Evolutionary conservation across 2,329 filamentous ascomycete genomes (phyloP).

Genomic region (Colletotrichum sp.): DNA sequence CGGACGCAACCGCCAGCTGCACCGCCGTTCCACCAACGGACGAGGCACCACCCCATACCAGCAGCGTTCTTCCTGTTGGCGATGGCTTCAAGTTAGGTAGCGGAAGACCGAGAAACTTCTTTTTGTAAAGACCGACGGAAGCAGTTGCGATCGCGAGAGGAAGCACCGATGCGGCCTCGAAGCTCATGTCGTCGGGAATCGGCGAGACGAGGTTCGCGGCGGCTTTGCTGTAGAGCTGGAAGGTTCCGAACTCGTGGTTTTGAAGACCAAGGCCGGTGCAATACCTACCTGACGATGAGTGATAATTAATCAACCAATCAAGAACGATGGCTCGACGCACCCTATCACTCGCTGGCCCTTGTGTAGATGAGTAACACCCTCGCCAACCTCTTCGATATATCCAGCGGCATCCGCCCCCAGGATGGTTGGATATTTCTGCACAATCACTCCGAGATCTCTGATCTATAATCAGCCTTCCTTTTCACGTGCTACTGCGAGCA

Average conservation of each 20-base stretch:
- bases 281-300: not conserved
- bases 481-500: rapidly evolving
- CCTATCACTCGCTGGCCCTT: constrained; percentile 27
- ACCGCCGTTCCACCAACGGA: constrained; percentile 49
- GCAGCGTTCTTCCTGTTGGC: constrained; percentile 20
- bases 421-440: constrained; percentile 3
- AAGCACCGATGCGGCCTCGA: constrained; percentile 11
- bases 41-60: constrained; percentile 54
- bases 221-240: constrained; percentile 5
- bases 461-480: rapidly evolving
- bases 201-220: not conserved
- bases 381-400: constrained; percentile 25
- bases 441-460: not conserved
- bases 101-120: constrained; percentile 19
- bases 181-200: not conserved
- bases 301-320: too few species aligned
- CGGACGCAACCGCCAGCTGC: constrained; percentile 47
- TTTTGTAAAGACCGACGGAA: constrained; percentile 24
- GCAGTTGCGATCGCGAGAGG: constrained; percentile 19
- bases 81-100: not conserved
- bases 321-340: too few species aligned
- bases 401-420: constrained; percentile 26
- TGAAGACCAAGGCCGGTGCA: not conserved
- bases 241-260: not conserved
- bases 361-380: constrained; percentile 23